A percentile compares a stretch with the other conserved stretches of the same genome.
These are phyloP conservation scores for Saitoella complicata DNA, from an alignment of 805 yeast species.

Conservation along the genomic window DNA sequence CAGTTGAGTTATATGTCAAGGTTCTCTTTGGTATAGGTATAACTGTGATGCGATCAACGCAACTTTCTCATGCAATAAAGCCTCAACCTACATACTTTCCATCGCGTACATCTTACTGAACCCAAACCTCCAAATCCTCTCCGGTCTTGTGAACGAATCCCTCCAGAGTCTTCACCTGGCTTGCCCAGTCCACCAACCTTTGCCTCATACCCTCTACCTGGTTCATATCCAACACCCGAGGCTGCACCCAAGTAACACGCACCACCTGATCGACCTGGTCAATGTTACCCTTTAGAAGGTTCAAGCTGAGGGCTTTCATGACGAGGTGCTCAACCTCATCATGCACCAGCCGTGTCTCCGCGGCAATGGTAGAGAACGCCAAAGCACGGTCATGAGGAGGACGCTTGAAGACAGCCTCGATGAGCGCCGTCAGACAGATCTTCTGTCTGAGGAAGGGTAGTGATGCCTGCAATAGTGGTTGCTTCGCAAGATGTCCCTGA, in stretches of 20 bases:
- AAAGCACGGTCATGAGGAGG: conserved; percentile 62
- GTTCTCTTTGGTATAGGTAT: no score
- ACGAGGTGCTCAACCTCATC: conserved; percentile 75
- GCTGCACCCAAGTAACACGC: conserved; percentile 87
- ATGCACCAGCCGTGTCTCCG: conserved; percentile 45
- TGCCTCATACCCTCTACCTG: conserved; percentile 66
- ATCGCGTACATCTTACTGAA: conserved; percentile 2
- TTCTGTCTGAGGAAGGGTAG: conserved; percentile 68
- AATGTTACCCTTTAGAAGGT: conserved; percentile 72
- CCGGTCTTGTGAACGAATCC: conserved; percentile 45
- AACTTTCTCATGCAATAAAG: no score
- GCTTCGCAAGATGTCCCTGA: conserved; percentile 25
- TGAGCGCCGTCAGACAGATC: conserved; percentile 78
- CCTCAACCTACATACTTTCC: no score
- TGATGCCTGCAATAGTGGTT: conserved; percentile 41
- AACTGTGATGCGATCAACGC: no score
- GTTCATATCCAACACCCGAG: conserved; percentile 68
- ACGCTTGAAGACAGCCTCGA: conserved; percentile 66
- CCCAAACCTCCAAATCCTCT: conserved; percentile 43
- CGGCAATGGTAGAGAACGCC: conserved; percentile 55
- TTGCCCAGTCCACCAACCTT: conserved; percentile 64
- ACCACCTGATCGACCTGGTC: conserved; percentile 72
- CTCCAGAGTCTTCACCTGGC: conserved; percentile 50
- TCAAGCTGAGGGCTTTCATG: conserved; percentile 77
- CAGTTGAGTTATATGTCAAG: no score